Conservation (phyloP, 1,139 yeast genomes). For the Saccharomyces hybrid region DNA sequence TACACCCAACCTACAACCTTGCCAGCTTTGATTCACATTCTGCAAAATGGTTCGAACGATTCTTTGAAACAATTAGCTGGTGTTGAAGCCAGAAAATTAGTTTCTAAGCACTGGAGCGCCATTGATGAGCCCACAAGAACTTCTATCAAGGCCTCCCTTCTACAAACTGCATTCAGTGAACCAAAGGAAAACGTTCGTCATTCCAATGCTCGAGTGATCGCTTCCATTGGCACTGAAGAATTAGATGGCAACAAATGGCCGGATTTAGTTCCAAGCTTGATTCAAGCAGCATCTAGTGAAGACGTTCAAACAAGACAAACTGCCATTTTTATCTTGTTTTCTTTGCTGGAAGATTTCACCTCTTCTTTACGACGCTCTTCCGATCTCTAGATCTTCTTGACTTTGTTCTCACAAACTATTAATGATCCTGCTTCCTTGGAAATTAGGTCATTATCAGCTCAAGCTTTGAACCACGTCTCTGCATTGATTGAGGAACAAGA, state of each 20-base stretch:
- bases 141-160: conserved; percentile 57
- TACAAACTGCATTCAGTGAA: conserved; percentile 62
- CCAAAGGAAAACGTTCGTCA: conserved; percentile 69
- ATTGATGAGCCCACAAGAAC: conserved; percentile 48
- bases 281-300: conserved; percentile 57
- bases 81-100: conserved; percentile 86
- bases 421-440: conserved; percentile 58
- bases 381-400: too few species aligned
- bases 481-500: conserved; percentile 55
- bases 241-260: conserved; percentile 65
- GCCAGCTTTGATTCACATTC: conserved; percentile 75
- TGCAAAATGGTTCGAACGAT: conserved; percentile 43
- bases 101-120: conserved; percentile 61
- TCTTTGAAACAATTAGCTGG: conserved; percentile 72
- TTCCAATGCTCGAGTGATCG: conserved; percentile 79
- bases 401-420: conserved; percentile 60
- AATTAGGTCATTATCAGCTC: conserved; percentile 74
- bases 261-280: conserved; percentile 63
- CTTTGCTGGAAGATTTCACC: conserved; percentile 69
- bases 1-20: conserved; percentile 65
- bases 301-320: conserved; percentile 68
- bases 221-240: conserved; percentile 77
- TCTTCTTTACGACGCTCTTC: too few species aligned
- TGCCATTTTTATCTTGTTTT: conserved; percentile 70
- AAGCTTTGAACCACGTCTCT: conserved; percentile 73